phyloP scores from a whole-genome alignment of 208 protist species.

The Trypanosomatidae sp. region DNA sequence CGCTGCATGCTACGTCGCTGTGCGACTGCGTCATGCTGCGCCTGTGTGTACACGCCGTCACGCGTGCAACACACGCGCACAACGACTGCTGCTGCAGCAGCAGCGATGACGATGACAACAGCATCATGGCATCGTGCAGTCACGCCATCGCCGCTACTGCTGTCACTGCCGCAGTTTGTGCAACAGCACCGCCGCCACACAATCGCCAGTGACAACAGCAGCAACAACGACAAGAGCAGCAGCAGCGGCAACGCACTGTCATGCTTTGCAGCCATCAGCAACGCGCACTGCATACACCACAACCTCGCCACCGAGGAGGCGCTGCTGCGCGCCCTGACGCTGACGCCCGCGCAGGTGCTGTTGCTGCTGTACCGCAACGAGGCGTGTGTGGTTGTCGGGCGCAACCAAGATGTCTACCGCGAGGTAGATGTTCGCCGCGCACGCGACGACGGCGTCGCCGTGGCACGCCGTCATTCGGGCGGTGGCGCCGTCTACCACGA shows the following conservation, averaged over 20 bases:
- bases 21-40: too few species aligned
- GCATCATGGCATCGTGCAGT: neutral
- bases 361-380: slow-evolving; percentile 64
- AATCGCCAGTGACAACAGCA: slow-evolving; percentile 1
- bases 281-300: slow-evolving; percentile 39
- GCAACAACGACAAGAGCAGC: neutral
- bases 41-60: too few species aligned
- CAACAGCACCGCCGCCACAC: neutral
- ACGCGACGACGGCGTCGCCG: slow-evolving; percentile 16
- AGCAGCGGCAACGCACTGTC: neutral
- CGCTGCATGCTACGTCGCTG: too few species aligned
- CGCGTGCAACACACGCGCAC: too few species aligned
- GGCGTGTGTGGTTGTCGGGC: slow-evolving; percentile 72
- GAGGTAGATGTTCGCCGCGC: slow-evolving; percentile 42
- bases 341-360: slow-evolving; percentile 16
- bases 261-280: slow-evolving; percentile 16
- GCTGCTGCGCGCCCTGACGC: slow-evolving; percentile 31
- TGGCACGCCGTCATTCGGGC: slow-evolving; percentile 67
- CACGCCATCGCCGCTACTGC: neutral
- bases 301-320: slow-evolving; percentile 71
- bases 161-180: neutral
- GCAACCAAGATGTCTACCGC: slow-evolving; percentile 69
- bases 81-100: too few species aligned
- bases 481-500: slow-evolving; percentile 84
- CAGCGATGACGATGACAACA: too few species aligned